These are phyloP conservation scores for Colletotrichum limetticola DNA, from an alignment of 2,329 filamentous ascomycete genomes.

Conservation along the genomic window DNA sequence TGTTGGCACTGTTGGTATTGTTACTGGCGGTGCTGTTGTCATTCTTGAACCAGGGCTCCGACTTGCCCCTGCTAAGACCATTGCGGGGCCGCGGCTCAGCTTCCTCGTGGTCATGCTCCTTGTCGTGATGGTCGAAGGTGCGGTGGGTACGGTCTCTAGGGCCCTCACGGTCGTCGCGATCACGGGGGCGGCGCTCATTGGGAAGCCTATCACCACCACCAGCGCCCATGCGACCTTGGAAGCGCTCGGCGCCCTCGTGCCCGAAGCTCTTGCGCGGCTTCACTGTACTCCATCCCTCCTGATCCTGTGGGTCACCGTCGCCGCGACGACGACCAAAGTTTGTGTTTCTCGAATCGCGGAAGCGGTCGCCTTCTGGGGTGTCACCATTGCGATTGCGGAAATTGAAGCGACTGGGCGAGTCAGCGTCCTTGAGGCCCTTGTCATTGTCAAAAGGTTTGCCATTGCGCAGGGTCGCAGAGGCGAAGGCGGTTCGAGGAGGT, in stretches of 20 bases:
- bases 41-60: slow-evolving; percentile 81
- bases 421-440: slow-evolving; percentile 62
- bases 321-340: slow-evolving; percentile 64
- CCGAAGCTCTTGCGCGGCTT: slow-evolving; percentile 81
- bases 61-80: slow-evolving; percentile 71
- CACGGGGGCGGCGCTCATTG: slow-evolving; percentile 58
- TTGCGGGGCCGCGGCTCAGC: slow-evolving; percentile 70
- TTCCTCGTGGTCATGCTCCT: slow-evolving; percentile 60
- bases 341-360: slow-evolving; percentile 58
- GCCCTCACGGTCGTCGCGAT: slow-evolving; percentile 68
- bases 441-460: slow-evolving; percentile 63
- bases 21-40: slow-evolving; percentile 51
- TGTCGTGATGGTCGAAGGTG: slow-evolving; percentile 63
- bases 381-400: slow-evolving; percentile 66
- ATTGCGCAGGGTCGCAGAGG: slow-evolving; percentile 72
- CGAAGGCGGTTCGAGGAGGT: slow-evolving; percentile 84
- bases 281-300: slow-evolving; percentile 79
- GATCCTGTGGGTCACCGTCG: slow-evolving; percentile 62
- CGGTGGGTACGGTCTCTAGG: slow-evolving; percentile 58
- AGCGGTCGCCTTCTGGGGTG: slow-evolving; percentile 60
- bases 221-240: slow-evolving; percentile 72
- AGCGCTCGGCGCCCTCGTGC: slow-evolving; percentile 76
- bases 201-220: slow-evolving; percentile 56
- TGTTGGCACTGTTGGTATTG: slow-evolving; percentile 36
- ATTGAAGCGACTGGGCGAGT: slow-evolving; percentile 68